Evolutionary conservation across 164 flowering plant genomes (phyloP), one percentile per base, ranked within the genome.

Genomic region (Chloranthus sessilifolius): DNA sequence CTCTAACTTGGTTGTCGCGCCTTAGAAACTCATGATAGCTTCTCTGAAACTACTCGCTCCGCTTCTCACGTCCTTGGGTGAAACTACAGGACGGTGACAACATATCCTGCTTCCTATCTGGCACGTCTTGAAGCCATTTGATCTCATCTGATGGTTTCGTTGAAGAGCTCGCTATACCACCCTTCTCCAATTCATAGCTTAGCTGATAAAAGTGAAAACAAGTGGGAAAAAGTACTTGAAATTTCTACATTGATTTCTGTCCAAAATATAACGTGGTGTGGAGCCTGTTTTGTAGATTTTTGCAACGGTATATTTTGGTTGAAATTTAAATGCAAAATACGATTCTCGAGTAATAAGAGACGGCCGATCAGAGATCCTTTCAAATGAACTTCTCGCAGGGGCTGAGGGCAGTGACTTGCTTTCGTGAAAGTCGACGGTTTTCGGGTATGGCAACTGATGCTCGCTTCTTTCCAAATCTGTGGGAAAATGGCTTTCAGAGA

Each of bases 321-420:
- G n/a, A n/a, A n/a, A n/a, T 21, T 19, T 23, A 53, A 47, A 47
- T 41, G 37, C 5, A 42, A 21, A 43, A 53, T 53, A 39, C 58
- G 37, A 15, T 20, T 42, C 38, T 53, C 58, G 5, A 53, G 29
- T 7, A 20, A 16, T 7, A 12, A 7, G 17, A 55, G 26, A 3
- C 50, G 39, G 33, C 44, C 50, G 50, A 44, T 15, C 33, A 55
- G 59, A n/a, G 50, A 43, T 27, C 59, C 59, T 17, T 55, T 43
- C 33, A 33, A 43, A 21, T 35, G 41, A 11, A 55, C 59, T 22
- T 55, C 59, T 43, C 34, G 27, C 22, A 43, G 30, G 12, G n/a
- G 48, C 28, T 20, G 46, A 26, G 16, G 56, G 2, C 56, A 52
- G 20, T 28, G 58, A 31, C 21, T 28, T 21, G 49, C 49, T 30